These are phyloP conservation scores for Esteya vermicola DNA, from an alignment of 2,329 filamentous ascomycete genomes.

Conservation along the genomic window DNA sequence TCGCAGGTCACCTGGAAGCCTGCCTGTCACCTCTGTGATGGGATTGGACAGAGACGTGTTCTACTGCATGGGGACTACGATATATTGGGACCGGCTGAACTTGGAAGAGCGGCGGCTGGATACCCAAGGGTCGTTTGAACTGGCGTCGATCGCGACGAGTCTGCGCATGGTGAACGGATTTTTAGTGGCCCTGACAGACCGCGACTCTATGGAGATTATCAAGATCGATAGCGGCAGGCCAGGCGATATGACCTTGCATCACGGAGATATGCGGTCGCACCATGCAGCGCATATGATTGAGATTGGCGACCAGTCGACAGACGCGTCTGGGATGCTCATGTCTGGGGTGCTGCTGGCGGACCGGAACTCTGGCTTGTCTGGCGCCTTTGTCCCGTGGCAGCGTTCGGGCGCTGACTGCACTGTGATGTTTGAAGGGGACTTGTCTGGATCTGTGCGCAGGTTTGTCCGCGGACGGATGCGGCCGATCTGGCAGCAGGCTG, in stretches of 20 bases:
- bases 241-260: slow-evolving; percentile 24
- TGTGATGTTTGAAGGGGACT: slow-evolving; percentile 38
- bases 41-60: slow-evolving; percentile 42
- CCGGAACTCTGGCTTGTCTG: slow-evolving; percentile 28
- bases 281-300: slow-evolving; percentile 31
- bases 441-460: slow-evolving; percentile 41
- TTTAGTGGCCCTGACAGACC: slow-evolving; percentile 35
- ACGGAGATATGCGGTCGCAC: slow-evolving; percentile 31
- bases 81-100: slow-evolving; percentile 45
- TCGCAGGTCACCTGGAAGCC: slow-evolving; percentile 24
- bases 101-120: slow-evolving; percentile 34
- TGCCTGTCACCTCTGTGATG: slow-evolving; percentile 41
- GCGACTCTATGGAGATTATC: slow-evolving; percentile 42
- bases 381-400: slow-evolving; percentile 34
- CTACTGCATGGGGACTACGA: slow-evolving; percentile 33
- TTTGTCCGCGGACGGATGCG: slow-evolving; percentile 39
- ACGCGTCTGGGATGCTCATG: slow-evolving; percentile 14
- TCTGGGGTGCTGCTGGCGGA: slow-evolving; percentile 35
- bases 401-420: slow-evolving; percentile 25
- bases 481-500: slow-evolving; percentile 31
- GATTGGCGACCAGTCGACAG: slow-evolving; percentile 16
- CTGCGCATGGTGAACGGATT: slow-evolving; percentile 32
- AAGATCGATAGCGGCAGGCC: slow-evolving; percentile 24
- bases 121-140: slow-evolving; percentile 26
- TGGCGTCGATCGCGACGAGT: slow-evolving; percentile 38